Percentiles rank a stretch among this genome's conserved stretches.
Evolutionary conservation across 208 protist species (phyloP).

Genomic region (Acanthamoeba culbertsoni): DNA sequence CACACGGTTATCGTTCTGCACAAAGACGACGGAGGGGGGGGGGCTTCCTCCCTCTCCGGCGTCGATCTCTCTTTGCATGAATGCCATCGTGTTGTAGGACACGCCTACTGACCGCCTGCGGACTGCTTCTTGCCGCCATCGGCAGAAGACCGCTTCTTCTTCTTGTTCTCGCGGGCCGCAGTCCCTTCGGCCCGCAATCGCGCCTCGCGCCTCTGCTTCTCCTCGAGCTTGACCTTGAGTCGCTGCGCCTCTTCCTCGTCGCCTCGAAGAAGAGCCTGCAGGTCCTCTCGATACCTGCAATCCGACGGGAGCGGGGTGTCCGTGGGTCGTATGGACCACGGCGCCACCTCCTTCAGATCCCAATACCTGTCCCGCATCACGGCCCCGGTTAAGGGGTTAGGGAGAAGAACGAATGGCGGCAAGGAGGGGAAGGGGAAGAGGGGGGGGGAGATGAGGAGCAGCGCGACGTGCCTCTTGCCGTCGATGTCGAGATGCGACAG

Average conservation of each 20-base stretch:
- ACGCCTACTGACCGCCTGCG: too few species aligned
- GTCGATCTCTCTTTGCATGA: too few species aligned
- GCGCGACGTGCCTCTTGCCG: not conserved
- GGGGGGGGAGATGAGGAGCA: not conserved
- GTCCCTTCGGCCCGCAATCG: not conserved
- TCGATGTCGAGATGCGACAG: constrained; percentile 47
- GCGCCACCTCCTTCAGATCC: constrained; percentile 61
- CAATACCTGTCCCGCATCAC: constrained; percentile 55
- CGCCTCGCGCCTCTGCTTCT: not conserved
- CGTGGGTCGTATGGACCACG: not conserved
- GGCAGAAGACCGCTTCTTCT: too few species aligned
- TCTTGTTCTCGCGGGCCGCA: not conserved
- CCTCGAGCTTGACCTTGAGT: constrained; percentile 55
- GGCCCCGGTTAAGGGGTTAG: not conserved
- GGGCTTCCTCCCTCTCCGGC: too few species aligned
- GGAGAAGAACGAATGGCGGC: not conserved
- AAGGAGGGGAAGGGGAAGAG: not conserved
- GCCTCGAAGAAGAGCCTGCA: not conserved
- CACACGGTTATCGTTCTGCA: too few species aligned
- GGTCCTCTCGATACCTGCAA: constrained; percentile 52
- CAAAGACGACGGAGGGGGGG: too few species aligned
- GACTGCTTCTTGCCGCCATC: too few species aligned
- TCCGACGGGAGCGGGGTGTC: constrained; percentile 63
- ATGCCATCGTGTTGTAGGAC: too few species aligned
- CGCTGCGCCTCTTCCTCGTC: constrained; percentile 22